Conservation (phyloP, 441 rosid species). For the Raphanus hybrid region DNA sequence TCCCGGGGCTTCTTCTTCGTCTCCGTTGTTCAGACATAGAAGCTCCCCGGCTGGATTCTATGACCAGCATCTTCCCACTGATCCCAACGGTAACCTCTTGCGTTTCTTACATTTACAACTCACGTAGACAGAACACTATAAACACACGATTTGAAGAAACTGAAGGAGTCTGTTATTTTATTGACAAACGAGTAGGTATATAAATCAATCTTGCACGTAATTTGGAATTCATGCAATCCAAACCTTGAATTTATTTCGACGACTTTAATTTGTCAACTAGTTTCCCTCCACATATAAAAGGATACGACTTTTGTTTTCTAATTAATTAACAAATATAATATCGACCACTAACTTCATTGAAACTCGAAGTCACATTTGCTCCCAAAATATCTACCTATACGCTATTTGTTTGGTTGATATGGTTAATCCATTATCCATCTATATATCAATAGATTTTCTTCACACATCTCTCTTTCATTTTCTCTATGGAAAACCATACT, state of each 20-base stretch:
- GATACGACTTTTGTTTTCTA: conserved; percentile 34
- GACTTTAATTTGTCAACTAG: neutral
- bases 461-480: conserved; percentile 4
- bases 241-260: conserved; percentile 15
- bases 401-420: no score
- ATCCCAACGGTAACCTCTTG: conserved; percentile 41
- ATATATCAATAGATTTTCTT: no score
- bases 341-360: neutral
- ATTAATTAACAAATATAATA: neutral
- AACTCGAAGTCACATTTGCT: neutral
- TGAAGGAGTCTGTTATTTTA: neutral
- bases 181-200: neutral
- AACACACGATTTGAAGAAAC: no score
- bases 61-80: conserved; percentile 44
- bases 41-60: conserved; percentile 96
- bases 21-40: conserved; percentile 70
- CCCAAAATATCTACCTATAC: no score
- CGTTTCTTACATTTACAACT: neutral
- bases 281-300: conserved; percentile 8
- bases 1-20: conserved; percentile 49
- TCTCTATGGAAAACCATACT: conserved; percentile 6
- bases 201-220: neutral
- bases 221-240: conserved; percentile 3
- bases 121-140: neutral
- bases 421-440: no score